Conservation (phyloP, 768 basidiomycete genomes). For the Leccinum uliginosum region DNA sequence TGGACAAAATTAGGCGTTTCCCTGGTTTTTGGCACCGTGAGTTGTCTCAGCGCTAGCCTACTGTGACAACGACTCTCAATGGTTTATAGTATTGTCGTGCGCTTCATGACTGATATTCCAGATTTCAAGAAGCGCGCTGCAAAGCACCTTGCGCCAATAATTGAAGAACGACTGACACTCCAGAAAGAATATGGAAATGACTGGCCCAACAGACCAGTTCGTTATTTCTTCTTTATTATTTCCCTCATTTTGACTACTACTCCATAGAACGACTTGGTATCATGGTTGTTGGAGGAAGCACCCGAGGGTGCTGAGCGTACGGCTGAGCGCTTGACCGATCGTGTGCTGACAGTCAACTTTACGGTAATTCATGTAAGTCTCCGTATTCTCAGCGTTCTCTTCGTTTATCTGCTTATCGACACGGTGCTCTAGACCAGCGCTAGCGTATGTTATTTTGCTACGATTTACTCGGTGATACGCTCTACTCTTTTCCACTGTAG, state of each 20-base stretch:
- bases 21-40: conserved; percentile 35
- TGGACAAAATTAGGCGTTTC: conserved; percentile 13
- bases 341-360: conserved; percentile 16
- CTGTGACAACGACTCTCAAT: no score
- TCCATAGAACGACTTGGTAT: conserved; percentile 31
- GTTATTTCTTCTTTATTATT: conserved; percentile 3
- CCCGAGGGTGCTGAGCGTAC: conserved; percentile 12
- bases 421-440: background rate
- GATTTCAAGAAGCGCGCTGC: background rate
- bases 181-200: conserved; percentile 23
- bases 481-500: conserved; percentile 8
- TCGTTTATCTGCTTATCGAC: background rate
- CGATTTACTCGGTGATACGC: background rate
- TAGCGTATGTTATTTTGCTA: background rate
- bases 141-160: background rate
- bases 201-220: conserved; percentile 31
- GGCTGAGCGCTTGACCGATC: conserved; percentile 20
- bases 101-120: background rate
- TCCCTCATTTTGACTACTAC: background rate
- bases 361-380: conserved; percentile 23
- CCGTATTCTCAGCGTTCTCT: background rate
- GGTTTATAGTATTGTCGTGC: background rate
- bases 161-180: conserved; percentile 25
- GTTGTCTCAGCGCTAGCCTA: background rate
- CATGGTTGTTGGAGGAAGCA: conserved; percentile 31